Percentiles rank a stretch among this genome's conserved stretches.
These are phyloP conservation scores for Mytilinidion resinicola DNA, from an alignment of 495 filamentous ascomycete species.

Conservation along the genomic window DNA sequence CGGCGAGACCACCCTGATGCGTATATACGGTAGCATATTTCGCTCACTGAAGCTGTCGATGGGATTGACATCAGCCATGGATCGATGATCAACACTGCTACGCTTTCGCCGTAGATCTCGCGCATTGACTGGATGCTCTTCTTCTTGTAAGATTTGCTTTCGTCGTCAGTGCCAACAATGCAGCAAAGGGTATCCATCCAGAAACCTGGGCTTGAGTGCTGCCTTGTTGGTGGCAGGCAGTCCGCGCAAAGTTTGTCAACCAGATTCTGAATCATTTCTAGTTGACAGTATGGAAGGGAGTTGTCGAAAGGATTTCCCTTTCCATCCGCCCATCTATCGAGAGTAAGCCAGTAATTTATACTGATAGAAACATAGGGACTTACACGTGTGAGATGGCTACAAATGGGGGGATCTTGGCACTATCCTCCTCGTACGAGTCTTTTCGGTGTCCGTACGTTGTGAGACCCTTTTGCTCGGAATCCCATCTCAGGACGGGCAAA, in stretches of 20 bases:
- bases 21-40: slow-evolving; percentile 24
- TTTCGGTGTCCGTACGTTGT: slow-evolving; percentile 1
- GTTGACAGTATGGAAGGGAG: slow-evolving; percentile 22
- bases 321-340: slow-evolving; percentile 25
- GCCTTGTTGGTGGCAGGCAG: background rate
- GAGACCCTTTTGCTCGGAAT: slow-evolving; percentile 1
- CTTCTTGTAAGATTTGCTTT: slow-evolving; percentile 3
- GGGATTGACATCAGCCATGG: slow-evolving; percentile 9
- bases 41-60: slow-evolving; percentile 10
- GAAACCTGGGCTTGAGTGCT: slow-evolving; percentile 7
- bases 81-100: slow-evolving; percentile 6
- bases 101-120: slow-evolving; percentile 5
- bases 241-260: slow-evolving; percentile 10
- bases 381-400: slow-evolving; percentile 29
- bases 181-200: slow-evolving; percentile 23
- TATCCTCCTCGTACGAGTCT: slow-evolving; percentile 1
- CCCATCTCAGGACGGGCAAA: slow-evolving; percentile 5
- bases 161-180: slow-evolving; percentile 1
- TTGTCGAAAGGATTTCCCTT: slow-evolving; percentile 26
- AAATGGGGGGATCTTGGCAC: background rate
- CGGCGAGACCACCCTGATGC: slow-evolving; percentile 26
- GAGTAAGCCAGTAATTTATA: background rate
- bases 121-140: slow-evolving; percentile 7
- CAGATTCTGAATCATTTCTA: slow-evolving; percentile 9
- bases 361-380: background rate